Evolutionary conservation across 1,139 yeast genomes (phyloP).

Genomic region (Candida smagusa): DNA sequence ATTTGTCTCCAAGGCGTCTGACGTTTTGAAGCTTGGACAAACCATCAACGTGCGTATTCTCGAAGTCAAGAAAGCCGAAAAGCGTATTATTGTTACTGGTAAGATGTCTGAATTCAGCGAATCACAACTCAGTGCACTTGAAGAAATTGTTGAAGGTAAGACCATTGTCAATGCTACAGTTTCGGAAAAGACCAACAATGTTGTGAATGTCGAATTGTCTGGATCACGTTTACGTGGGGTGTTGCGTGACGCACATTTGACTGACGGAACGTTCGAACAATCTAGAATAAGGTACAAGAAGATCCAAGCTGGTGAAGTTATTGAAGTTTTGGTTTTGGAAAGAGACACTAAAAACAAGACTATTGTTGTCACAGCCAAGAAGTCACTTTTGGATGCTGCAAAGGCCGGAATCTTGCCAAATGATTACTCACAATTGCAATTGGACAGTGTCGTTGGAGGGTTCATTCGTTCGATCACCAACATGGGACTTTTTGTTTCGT

Average conservation of each 20-base stretch:
- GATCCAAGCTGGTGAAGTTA: constrained; percentile 53
- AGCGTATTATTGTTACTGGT: constrained; percentile 69
- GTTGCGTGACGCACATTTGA: constrained; percentile 68
- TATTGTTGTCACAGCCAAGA: constrained; percentile 62
- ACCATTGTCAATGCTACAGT: constrained; percentile 60
- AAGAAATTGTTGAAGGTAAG: constrained; percentile 56
- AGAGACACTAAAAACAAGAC: constrained; percentile 61
- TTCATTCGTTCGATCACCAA: constrained; percentile 74
- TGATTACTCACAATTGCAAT: constrained; percentile 54
- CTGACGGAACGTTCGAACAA: constrained; percentile 73
- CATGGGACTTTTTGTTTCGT: constrained; percentile 79
- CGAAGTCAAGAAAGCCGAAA: constrained; percentile 51
- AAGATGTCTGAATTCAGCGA: constrained; percentile 50
- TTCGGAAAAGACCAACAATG: constrained; percentile 72
- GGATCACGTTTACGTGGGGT: constrained; percentile 66
- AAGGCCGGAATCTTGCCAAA: constrained; percentile 53
- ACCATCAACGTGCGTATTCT: constrained; percentile 71
- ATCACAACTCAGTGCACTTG: constrained; percentile 48
- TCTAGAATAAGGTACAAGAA: constrained; percentile 62
- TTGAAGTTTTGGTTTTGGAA: constrained; percentile 65
- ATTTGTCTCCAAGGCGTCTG: constrained; percentile 71
- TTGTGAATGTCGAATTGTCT: constrained; percentile 61
- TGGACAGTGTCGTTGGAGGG: constrained; percentile 54
- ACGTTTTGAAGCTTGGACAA: constrained; percentile 80
- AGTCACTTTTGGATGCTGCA: constrained; percentile 66